A percentile compares a stretch with the other conserved stretches of the same genome.
These are phyloP conservation scores for Tetradesmus lagerheimii DNA, from an alignment of 139 green algal species.

Conservation along the genomic window DNA sequence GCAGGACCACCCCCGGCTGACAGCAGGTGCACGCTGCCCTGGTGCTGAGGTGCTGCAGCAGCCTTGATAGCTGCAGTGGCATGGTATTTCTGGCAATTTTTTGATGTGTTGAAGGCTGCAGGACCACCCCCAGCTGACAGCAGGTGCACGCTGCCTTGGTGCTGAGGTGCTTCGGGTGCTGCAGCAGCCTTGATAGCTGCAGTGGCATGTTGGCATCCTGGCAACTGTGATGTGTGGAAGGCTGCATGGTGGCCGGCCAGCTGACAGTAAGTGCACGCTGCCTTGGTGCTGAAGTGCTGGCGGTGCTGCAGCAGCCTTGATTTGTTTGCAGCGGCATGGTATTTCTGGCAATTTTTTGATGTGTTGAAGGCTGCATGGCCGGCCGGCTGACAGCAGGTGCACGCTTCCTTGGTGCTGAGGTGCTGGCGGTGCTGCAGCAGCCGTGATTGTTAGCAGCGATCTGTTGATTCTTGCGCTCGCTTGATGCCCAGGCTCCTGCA, in stretches of 20 bases:
- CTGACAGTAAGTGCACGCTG: not conserved
- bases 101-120: not conserved
- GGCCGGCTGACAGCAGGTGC: not conserved
- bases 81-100: not conserved
- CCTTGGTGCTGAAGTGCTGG: not conserved
- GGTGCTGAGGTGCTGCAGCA: slow-evolving; percentile 50
- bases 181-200: not conserved
- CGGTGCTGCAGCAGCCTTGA: not conserved
- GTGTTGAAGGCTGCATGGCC: not conserved
- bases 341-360: too few species aligned
- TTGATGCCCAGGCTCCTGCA: not conserved
- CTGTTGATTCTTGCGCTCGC: too few species aligned
- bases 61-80: not conserved
- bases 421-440: too few species aligned
- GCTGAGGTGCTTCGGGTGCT: too few species aligned
- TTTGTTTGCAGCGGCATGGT: not conserved
- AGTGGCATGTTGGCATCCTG: not conserved
- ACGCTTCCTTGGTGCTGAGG: not conserved
- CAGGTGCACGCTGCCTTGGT: slow-evolving; percentile 58
- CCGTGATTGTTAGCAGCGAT: not conserved
- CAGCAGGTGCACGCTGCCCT: slow-evolving; percentile 66
- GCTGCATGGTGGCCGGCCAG: not conserved
- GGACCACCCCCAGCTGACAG: not conserved
- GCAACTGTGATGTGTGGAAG: too few species aligned
- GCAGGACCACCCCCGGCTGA: slow-evolving; percentile 58